Evolutionary conservation across 257 asterid species (phyloP), one percentile per base, ranked within the genome.

Genomic region (Petunia axillaris): DNA sequence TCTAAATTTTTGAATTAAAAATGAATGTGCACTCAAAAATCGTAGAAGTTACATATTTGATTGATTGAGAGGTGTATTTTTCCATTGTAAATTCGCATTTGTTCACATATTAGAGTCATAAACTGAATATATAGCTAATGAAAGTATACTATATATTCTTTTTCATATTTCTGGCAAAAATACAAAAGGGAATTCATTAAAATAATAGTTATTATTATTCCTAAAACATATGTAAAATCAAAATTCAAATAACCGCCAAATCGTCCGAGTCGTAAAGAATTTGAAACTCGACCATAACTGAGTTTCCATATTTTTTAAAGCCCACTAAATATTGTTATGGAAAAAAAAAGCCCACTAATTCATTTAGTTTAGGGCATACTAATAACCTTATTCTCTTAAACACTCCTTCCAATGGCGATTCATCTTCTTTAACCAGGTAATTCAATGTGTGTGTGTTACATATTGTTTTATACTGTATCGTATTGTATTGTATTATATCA

Each of bases 191-290:
- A 25, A 25, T 25, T 25, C 25, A 25, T 25, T 25, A 25, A 25
- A 25, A 25, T 25, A 25, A 25, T 25, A 25, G 25, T 25, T 25
- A 25, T 25, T 25, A 25, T 25, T 25, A 25, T 25, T 25, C 25
- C 25, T 25, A 25, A 25, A 25, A 25, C 25, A 25, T 25, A 25
- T 25, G 25, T 25, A 25, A 25, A 25, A 25, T 8, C 4, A 50
- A 50, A 50, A 50, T 50, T 71, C 62, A 71, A 71, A 71, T 71
- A 50, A 46, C 59, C 77, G 77, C 77, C 77, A 73, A 73, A 50
- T 73, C 77, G 77, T 40, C 35, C 44, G 13, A 6, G 77, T 73
- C 35, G 25, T 25, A 35, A 52, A 11, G 59, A 73, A 62, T 35
- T 50, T 48, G 44, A 73, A 73, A 50, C 62, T 73, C 62, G 7